A percentile compares a stretch with the other conserved stretches of the same genome.
These are phyloP conservation scores for Daucus carota DNA, from an alignment of 129 eudicot genomes.

Conservation along the genomic window DH1_v3.0 NC_030383.2:48635001-48635500, in stretches of 20 bases:
- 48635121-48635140: constrained; percentile 85
- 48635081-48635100: constrained; percentile 90
- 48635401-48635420: constrained; percentile 57
- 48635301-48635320: constrained; percentile 55
- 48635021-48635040: constrained; percentile 55
- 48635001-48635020: constrained; percentile 48
- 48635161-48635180: constrained; percentile 64
- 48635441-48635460: constrained; percentile 63
- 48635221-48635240: constrained; percentile 34
- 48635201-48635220: constrained; percentile 54
- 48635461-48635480: neutral
- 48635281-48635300: constrained; percentile 49
- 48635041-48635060: constrained; percentile 48
- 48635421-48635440: constrained; percentile 55
- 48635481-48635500: neutral
- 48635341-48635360: constrained; percentile 47
- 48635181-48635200: constrained; percentile 68
- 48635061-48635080: constrained; percentile 42
- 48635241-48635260: constrained; percentile 54
- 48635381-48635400: constrained; percentile 73
- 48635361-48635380: constrained; percentile 55
- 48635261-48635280: constrained; percentile 45
- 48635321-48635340: constrained; percentile 37
- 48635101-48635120: constrained; percentile 72
- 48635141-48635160: constrained; percentile 65